Conservation (phyloP, 2,329 filamentous ascomycete genomes). For the Thermoascus crustaceus region DNA sequence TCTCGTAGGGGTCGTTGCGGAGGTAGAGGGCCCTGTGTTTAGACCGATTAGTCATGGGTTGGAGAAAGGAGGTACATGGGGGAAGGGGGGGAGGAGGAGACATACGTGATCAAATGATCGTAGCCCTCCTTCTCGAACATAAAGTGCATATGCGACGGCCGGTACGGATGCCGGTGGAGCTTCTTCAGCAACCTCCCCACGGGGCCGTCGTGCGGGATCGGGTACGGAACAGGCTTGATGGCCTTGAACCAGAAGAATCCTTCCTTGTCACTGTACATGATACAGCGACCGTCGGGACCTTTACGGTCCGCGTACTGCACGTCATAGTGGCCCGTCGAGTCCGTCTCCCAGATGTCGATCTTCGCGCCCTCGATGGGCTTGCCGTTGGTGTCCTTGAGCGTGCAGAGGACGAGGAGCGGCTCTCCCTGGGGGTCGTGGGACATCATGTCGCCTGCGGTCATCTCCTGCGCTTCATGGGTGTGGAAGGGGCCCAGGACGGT, state of each 20-base stretch:
- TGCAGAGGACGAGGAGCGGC: constrained; percentile 66
- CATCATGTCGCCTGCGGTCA: constrained; percentile 52
- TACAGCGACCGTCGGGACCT: constrained; percentile 62
- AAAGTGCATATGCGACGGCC: constrained; percentile 76
- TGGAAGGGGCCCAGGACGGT: constrained; percentile 78
- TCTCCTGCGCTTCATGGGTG: constrained; percentile 61
- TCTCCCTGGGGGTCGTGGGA: constrained; percentile 61
- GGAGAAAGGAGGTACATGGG: background rate
- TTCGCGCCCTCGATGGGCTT: constrained; percentile 57
- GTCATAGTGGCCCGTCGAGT: constrained; percentile 72
- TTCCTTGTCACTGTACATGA: constrained; percentile 60
- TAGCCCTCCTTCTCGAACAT: constrained; percentile 77
- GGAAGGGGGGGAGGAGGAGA: constrained; percentile 17
- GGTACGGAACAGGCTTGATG: constrained; percentile 76
- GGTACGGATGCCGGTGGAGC: constrained; percentile 65
- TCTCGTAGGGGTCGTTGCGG: constrained; percentile 71
- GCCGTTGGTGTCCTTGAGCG: constrained; percentile 56
- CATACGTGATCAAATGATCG: constrained; percentile 75
- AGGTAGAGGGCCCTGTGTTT: constrained; percentile 61
- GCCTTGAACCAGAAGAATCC: constrained; percentile 80
- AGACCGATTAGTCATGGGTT: background rate
- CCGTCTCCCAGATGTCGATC: constrained; percentile 80
- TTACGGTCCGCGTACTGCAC: constrained; percentile 62
- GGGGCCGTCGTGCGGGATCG: constrained; percentile 75
- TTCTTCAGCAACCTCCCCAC: constrained; percentile 62